These are phyloP conservation scores for Fusarium temperatum DNA, from an alignment of 2,329 filamentous ascomycete species.

Conservation along the genomic window DNA sequence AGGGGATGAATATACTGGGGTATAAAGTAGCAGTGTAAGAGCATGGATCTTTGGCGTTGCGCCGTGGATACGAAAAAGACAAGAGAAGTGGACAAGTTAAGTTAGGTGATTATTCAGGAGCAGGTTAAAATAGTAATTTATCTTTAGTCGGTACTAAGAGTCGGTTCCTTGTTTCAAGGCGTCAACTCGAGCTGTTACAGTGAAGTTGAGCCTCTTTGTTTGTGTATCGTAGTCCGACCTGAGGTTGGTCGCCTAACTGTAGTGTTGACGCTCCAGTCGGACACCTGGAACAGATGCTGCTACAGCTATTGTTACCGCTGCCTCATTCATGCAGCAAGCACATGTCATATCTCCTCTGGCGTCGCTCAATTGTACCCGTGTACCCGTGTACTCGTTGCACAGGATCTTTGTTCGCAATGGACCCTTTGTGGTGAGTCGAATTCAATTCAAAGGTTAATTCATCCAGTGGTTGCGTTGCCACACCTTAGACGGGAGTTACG, in stretches of 20 bases:
- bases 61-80: constrained; percentile 29
- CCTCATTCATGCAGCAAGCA: background rate
- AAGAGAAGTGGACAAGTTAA: background rate
- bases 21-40: constrained; percentile 31
- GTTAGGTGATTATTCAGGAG: constrained; percentile 1
- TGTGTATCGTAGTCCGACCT: background rate
- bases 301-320: background rate
- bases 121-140: background rate
- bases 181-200: constrained; percentile 10
- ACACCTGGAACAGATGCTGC: background rate
- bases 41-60: constrained; percentile 31
- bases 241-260: background rate
- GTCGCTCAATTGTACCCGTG: background rate
- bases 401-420: background rate
- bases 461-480: background rate
- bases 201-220: constrained; percentile 14
- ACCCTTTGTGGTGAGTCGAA: background rate
- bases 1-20: constrained; percentile 37
- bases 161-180: constrained; percentile 5
- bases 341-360: background rate
- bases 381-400: background rate
- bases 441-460: constrained; percentile 4
- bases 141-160: background rate
- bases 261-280: background rate
- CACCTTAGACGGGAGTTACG: constrained; percentile 7